phyloP scores from a whole-genome alignment of 305 asterid genomes.

The Fraxinus velutina region DNA sequence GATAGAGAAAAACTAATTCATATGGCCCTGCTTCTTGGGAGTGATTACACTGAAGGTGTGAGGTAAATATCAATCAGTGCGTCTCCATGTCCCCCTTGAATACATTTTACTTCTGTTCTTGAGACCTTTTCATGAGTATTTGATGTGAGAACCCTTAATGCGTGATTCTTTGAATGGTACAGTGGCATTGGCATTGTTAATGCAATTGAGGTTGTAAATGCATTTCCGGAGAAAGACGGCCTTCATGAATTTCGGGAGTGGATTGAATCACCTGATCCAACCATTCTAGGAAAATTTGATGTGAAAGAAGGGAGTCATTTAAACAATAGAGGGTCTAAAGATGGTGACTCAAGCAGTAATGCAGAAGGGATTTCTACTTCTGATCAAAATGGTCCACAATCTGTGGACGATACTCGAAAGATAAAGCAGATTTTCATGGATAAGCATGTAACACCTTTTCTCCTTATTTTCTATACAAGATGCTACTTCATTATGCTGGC shows the following conservation, averaged over 20 bases:
- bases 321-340: slow-evolving; percentile 45
- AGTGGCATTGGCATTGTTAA: slow-evolving; percentile 97
- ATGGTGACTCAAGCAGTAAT: slow-evolving; percentile 36
- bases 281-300: slow-evolving; percentile 68
- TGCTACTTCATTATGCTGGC: slow-evolving; percentile 10
- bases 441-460: slow-evolving; percentile 60
- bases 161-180: slow-evolving; percentile 24
- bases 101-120: neutral
- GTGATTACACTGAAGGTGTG: slow-evolving; percentile 95
- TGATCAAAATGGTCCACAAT: slow-evolving; percentile 28
- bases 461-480: neutral
- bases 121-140: neutral
- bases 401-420: slow-evolving; percentile 39
- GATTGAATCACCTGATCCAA: slow-evolving; percentile 94
- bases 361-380: slow-evolving; percentile 24
- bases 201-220: slow-evolving; percentile 92
- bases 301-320: slow-evolving; percentile 40
- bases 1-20: slow-evolving; percentile 72
- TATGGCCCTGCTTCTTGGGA: slow-evolving; percentile 91
- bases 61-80: slow-evolving; percentile 46
- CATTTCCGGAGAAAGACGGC: slow-evolving; percentile 87
- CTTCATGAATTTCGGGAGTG: slow-evolving; percentile 83
- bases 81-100: neutral
- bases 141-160: neutral
- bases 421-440: slow-evolving; percentile 70